Percentiles rank a stretch among this genome's conserved stretches.
phyloP scores from a whole-genome alignment of 352 stramenopile genomes.

The Phytophthora nicotianae region DNA sequence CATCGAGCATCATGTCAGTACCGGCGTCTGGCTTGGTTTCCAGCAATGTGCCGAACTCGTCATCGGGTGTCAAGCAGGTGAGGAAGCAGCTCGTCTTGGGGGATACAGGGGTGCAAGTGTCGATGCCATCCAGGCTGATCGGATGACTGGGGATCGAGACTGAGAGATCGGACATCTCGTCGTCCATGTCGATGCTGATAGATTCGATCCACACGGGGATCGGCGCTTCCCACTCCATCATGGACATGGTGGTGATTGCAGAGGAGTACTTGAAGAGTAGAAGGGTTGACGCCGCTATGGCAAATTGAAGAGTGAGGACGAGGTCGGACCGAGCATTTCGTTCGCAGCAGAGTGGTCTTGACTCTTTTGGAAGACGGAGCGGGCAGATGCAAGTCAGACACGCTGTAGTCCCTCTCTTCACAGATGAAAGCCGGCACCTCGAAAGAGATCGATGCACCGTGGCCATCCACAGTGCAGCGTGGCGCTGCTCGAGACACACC shows the following conservation, averaged over 20 bases:
- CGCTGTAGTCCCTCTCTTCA: constrained; percentile 31
- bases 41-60: constrained; percentile 5
- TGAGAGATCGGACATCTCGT: constrained; percentile 15
- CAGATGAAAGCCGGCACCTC: constrained; percentile 19
- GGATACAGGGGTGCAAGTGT: constrained; percentile 5
- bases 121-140: constrained; percentile 12
- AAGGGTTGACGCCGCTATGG: constrained; percentile 22
- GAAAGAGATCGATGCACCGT: constrained; percentile 17
- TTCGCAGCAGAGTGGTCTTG: constrained; percentile 19
- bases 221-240: constrained; percentile 31
- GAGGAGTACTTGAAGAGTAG: constrained; percentile 19
- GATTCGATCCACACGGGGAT: constrained; percentile 37
- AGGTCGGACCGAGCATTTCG: constrained; percentile 12
- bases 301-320: constrained; percentile 33
- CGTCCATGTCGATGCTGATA: constrained; percentile 33
- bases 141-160: constrained; percentile 6
- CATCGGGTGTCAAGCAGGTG: background rate
- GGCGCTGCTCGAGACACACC: constrained; percentile 2
- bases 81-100: constrained; percentile 13
- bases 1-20: constrained; percentile 3
- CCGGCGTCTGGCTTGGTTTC: background rate
- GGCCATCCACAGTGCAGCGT: constrained; percentile 31
- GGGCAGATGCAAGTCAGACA: constrained; percentile 27
- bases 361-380: constrained; percentile 20
- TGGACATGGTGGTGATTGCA: constrained; percentile 7